Base-by-base conservation (phyloP, 2,329 filamentous ascomycete genomes). In the Xylariaceae sp. region DNA sequence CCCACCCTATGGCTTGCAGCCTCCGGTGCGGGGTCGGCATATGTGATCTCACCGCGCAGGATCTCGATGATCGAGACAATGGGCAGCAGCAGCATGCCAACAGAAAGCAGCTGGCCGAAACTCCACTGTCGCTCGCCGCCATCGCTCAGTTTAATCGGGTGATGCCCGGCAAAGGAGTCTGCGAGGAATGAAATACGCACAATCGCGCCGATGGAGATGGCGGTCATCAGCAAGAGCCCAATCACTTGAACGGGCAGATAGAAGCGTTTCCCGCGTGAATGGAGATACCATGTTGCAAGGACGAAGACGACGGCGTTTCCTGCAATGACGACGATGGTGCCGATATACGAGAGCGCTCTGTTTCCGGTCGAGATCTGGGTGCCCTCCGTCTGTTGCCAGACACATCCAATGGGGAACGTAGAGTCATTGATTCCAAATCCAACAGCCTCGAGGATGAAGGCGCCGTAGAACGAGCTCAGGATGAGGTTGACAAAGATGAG, bases 401-500 rank as follows among this genome's bases (percentile, higher is more conserved):
- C 84, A 68, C 86, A 88, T 0, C 76, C 79, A 54, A 88, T 81
- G 0, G 86, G 84, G 37, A 88, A 71, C 0, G 82, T 81, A 3
- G 75, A 74, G 69, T 80, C 63, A 62, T 77, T 71, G 66, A 87
- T 70, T 13, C 80, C 78, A 58, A 77, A 78, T 55, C 78, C 72
- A 8, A 87, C 82, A 15, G 76, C 78, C 65, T 80, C 76, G 18
- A 87, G 74, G 48, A 87, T 78, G 65, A 83, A 84, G 13, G 84
- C 71, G 6, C 84, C 82, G 39, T 77, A 80, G 2, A 82, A 73
- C 55, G 80, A 80, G 4, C 81, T 83, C 11, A 88, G 77, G 0
- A 77, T 77, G 62, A 88, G 73, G 71, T 87, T 88, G 61, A 83
- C 77, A 61, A 88, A 79, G 84, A 88, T 88, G 65, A 88, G 78